Evolutionary conservation across 2,329 filamentous ascomycete species (phyloP).

Genomic region (Sporothrix brasiliensis): DNA sequence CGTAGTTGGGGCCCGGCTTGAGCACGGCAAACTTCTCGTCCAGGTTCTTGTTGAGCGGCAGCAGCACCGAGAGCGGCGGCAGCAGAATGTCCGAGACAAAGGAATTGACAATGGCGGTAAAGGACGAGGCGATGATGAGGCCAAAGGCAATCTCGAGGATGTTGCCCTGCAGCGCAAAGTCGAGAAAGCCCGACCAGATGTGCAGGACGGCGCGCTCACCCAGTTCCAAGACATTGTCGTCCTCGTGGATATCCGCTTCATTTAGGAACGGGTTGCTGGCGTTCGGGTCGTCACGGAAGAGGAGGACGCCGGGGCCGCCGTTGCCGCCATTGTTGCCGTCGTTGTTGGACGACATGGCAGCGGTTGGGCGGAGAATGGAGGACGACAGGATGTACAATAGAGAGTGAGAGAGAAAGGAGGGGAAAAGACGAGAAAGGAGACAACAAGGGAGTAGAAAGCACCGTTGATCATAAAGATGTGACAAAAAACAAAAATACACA

Average conservation of each 20-base stretch:
- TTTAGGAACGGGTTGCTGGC: conserved; percentile 43
- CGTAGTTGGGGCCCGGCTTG: conserved; percentile 58
- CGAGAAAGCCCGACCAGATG: conserved; percentile 66
- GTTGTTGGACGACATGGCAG: conserved; percentile 26
- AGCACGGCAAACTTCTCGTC: conserved; percentile 74
- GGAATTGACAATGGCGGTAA: conserved; percentile 71
- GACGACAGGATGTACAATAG: neutral
- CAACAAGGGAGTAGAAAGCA: neutral
- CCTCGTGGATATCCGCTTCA: conserved; percentile 46
- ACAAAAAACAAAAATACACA: no score
- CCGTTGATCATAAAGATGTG: no score
- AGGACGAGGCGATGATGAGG: conserved; percentile 71
- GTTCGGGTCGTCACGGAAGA: conserved; percentile 38
- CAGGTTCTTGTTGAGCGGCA: conserved; percentile 71
- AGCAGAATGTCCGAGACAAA: conserved; percentile 72
- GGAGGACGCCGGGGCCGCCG: conserved; percentile 27
- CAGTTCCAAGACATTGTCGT: conserved; percentile 44
- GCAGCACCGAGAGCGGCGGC: conserved; percentile 68
- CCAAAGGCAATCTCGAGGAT: conserved; percentile 76
- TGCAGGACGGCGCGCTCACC: conserved; percentile 53
- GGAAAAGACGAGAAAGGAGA: neutral
- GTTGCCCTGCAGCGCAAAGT: conserved; percentile 74
- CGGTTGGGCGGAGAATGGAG: neutral
- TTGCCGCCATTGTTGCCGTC: conserved; percentile 1
- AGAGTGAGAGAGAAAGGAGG: neutral